Evolutionary conservation across 1,284 basidiomycete species (phyloP), one percentile per base, ranked within the genome.

Genomic region (Cronartium ribicola): DNA sequence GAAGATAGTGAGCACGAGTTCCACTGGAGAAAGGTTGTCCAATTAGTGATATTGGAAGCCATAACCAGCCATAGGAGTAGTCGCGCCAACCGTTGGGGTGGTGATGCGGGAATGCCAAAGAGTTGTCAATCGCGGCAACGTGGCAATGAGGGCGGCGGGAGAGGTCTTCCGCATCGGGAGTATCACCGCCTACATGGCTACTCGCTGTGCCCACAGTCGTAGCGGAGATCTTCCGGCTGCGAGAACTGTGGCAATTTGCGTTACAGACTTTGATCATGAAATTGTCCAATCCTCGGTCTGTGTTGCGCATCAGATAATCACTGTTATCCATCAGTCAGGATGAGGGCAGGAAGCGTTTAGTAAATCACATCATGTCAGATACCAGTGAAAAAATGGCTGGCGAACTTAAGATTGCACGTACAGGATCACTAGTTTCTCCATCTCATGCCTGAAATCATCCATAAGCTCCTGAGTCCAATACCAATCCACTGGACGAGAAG

Each of bases 41-140:
- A 78, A 95, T 91, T 73, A 94, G 81, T 75, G 88, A 90, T 64
- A 92, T 89, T 0, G 92, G 92, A 7, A 95, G 85, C 67, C 89
- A 92, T 41, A 96, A 83, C 92, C 92, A 94, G 40, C 93, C 93
- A 79, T 92, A 95, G 0, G 91, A 91, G 79, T 91, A 94, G 29
- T 89, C 88, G 46, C 93, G 86, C 89, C 92, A 94, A 36, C 92
- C 92, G 76, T 88, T 87, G 0, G 92, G 93, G 79, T 94, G 82
- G 61, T 81, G 79, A 74, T 83, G 81, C 1, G 83, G 93, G 79
- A 94, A 96, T 0, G 91, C 91, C 37, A 96, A 85, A 0, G 90
- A 93, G 80, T 95, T 95, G 80, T 95, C 93, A 76, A 95, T 95
- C 10, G 93, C 93, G n/a, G 80, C 77, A 48, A 78, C 65, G 69